These are phyloP conservation scores for Scedosporium dehoogii DNA, from an alignment of 2,329 filamentous ascomycete genomes.

Conservation along the genomic window DNA sequence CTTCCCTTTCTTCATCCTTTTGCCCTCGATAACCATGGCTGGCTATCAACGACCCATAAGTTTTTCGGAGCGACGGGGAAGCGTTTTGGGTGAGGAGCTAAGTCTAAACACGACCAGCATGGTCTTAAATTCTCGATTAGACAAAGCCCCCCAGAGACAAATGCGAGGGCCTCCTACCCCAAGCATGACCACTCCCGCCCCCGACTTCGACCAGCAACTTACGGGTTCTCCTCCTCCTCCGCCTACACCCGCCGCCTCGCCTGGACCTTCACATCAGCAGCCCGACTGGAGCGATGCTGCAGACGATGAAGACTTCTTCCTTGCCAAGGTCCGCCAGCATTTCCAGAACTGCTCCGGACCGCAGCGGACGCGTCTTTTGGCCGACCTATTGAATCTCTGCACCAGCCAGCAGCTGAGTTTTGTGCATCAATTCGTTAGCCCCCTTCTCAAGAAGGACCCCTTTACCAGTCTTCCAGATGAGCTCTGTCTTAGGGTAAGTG, in stretches of 20 bases:
- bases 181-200: conserved; percentile 55
- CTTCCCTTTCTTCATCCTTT: background rate
- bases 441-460: conserved; percentile 88
- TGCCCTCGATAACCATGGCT: conserved; percentile 22
- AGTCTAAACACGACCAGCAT: conserved; percentile 39
- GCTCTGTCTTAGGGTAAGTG: conserved; percentile 72
- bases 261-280: conserved; percentile 49
- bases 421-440: conserved; percentile 91
- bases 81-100: conserved; percentile 46
- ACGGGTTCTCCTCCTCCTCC: conserved; percentile 54
- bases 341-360: conserved; percentile 69
- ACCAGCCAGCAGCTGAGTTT: conserved; percentile 93
- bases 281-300: conserved; percentile 69
- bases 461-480: conserved; percentile 90
- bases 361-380: conserved; percentile 71
- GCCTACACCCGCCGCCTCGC: conserved; percentile 55
- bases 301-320: conserved; percentile 73
- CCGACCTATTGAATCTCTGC: conserved; percentile 85
- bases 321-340: conserved; percentile 67
- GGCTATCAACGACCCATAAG: conserved; percentile 41
- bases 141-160: conserved; percentile 40
- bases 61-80: conserved; percentile 53
- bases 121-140: conserved; percentile 34
- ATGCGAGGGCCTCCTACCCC: conserved; percentile 53
- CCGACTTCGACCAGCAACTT: conserved; percentile 51